These are phyloP conservation scores for Perilla frutescens DNA, from an alignment of 257 asterid species.

Conservation along the genomic window DNA sequence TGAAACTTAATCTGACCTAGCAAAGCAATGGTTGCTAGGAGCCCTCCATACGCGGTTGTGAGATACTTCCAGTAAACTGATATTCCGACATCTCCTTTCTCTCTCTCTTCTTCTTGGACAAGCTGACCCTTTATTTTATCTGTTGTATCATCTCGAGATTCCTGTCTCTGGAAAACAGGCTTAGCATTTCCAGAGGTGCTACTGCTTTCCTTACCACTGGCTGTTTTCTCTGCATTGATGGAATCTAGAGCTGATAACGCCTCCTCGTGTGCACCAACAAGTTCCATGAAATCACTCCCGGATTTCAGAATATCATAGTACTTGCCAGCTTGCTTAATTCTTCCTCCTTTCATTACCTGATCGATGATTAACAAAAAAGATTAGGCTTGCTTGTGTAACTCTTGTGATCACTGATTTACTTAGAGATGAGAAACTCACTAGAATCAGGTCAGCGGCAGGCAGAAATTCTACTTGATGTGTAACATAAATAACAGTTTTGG, in stretches of 20 bases:
- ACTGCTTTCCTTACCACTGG: no score
- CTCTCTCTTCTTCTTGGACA: conserved; percentile 96
- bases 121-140: conserved; percentile 62
- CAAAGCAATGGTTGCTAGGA: conserved; percentile 70
- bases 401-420: no score
- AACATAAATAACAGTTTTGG: conserved; percentile 72
- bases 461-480: conserved; percentile 93
- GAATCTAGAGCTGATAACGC: conserved; percentile 71
- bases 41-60: conserved; percentile 77
- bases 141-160: conserved; percentile 38
- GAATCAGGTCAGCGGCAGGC: conserved; percentile 79
- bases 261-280: conserved; percentile 86
- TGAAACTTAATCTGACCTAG: conserved; percentile 70
- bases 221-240: no score
- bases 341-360: conserved; percentile 90
- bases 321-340: conserved; percentile 75
- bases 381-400: no score
- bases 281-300: conserved; percentile 84
- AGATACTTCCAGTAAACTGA: conserved; percentile 83
- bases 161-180: conserved; percentile 43
- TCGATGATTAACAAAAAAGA: no score
- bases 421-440: conserved; percentile 59
- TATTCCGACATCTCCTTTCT: conserved; percentile 76
- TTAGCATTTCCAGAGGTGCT: conserved; percentile 33
- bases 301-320: conserved; percentile 69